These are phyloP conservation scores for Apiotrichum montevideense DNA, from an alignment of 1,284 basidiomycete species.

Conservation along the genomic window DNA sequence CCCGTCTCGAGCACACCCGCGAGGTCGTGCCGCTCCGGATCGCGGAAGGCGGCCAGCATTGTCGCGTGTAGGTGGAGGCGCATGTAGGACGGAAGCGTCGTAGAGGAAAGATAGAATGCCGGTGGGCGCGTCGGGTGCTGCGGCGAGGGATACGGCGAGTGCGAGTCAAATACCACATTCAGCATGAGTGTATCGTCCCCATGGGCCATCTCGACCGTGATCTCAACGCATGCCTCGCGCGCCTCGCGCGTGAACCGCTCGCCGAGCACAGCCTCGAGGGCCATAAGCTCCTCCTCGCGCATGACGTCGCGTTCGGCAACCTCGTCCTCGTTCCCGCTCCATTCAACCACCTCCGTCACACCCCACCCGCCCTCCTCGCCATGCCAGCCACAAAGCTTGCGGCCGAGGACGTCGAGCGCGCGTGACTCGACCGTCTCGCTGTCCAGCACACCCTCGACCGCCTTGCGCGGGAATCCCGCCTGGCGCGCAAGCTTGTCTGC, in stretches of 20 bases:
- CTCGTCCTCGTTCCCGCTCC: slow-evolving; percentile 49
- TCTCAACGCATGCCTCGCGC: slow-evolving; percentile 42
- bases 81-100: slow-evolving; percentile 69
- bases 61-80: slow-evolving; percentile 72
- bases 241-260: slow-evolving; percentile 41
- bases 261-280: slow-evolving; percentile 53
- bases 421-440: slow-evolving; percentile 35
- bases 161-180: slow-evolving; percentile 58
- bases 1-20: slow-evolving; percentile 57
- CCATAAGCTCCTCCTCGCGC: slow-evolving; percentile 66
- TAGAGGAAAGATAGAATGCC: slow-evolving; percentile 68
- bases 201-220: slow-evolving; percentile 56
- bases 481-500: slow-evolving; percentile 75
- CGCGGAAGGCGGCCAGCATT: slow-evolving; percentile 55
- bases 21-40: slow-evolving; percentile 49
- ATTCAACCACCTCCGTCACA: slow-evolving; percentile 48
- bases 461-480: slow-evolving; percentile 72
- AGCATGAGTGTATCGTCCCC: slow-evolving; percentile 53
- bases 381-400: slow-evolving; percentile 46
- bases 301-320: slow-evolving; percentile 50
- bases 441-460: slow-evolving; percentile 57
- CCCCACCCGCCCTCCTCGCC: slow-evolving; percentile 47
- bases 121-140: slow-evolving; percentile 54
- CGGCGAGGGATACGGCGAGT: slow-evolving; percentile 55
- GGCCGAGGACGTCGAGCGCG: slow-evolving; percentile 44